phyloP scores from a whole-genome alignment of 192 early-diverging fungal species.

The Coemansia javaensis region DNA sequence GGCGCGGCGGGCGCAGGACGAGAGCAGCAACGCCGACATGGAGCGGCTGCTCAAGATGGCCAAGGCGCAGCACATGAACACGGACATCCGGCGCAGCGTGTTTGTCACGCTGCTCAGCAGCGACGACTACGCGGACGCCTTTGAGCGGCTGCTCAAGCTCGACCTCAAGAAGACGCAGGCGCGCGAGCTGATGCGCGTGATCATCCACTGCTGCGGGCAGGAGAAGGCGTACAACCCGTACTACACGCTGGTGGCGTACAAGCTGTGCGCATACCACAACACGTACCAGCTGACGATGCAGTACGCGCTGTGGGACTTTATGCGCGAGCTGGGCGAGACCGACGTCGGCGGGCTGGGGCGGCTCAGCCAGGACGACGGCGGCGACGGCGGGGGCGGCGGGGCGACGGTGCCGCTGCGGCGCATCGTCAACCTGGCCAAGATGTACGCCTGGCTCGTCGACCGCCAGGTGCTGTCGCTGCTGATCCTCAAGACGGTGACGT shows the following conservation, averaged over 20 bases:
- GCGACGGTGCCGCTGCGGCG: slow-evolving; percentile 60
- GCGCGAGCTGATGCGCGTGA: slow-evolving; percentile 89
- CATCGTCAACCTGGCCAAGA: slow-evolving; percentile 78
- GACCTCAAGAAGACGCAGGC: slow-evolving; percentile 86
- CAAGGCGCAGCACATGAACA: slow-evolving; percentile 90
- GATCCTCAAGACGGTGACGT: slow-evolving; percentile 65
- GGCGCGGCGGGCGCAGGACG: slow-evolving; percentile 1
- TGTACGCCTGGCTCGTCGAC: slow-evolving; percentile 77
- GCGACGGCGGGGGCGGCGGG: slow-evolving; percentile 33
- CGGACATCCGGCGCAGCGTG: slow-evolving; percentile 85
- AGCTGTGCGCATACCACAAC: slow-evolving; percentile 72
- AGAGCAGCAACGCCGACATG: slow-evolving; percentile 22
- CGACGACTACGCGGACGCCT: slow-evolving; percentile 93
- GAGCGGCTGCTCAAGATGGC: slow-evolving; percentile 75
- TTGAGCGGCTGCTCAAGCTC: slow-evolving; percentile 79
- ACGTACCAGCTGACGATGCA: slow-evolving; percentile 88
- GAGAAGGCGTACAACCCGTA: slow-evolving; percentile 92
- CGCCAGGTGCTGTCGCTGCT: slow-evolving; percentile 67
- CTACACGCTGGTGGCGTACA: slow-evolving; percentile 80
- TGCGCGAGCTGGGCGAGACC: slow-evolving; percentile 78
- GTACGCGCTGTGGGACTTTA: slow-evolving; percentile 92
- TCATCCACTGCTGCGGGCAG: slow-evolving; percentile 84
- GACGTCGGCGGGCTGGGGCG: slow-evolving; percentile 68
- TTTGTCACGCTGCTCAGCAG: slow-evolving; percentile 89
- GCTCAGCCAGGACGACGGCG: slow-evolving; percentile 11